A percentile compares a stretch with the other conserved stretches of the same genome.
Evolutionary conservation across 352 stramenopile genomes (phyloP).

Genomic region (Pythium folliculosum): DNA sequence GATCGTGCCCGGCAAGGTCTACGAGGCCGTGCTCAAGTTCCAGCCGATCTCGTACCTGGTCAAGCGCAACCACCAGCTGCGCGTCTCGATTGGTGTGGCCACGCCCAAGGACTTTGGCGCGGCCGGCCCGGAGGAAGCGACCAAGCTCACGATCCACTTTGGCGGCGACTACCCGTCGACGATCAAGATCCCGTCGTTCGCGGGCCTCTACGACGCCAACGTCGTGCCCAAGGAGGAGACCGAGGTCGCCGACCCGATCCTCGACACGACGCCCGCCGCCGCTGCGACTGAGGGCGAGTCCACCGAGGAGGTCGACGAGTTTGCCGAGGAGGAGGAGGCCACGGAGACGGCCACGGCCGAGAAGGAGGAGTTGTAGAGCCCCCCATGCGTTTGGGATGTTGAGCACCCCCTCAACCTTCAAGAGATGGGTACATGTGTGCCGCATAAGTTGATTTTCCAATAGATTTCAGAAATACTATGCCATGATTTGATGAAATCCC

Average conservation of each 20-base stretch:
- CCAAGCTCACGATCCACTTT: slow-evolving; percentile 75
- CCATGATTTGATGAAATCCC: neutral
- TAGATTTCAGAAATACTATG: slow-evolving; percentile 19
- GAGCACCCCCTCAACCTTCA: neutral
- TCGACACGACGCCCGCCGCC: slow-evolving; percentile 26
- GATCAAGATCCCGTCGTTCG: slow-evolving; percentile 64
- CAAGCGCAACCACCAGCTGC: slow-evolving; percentile 76
- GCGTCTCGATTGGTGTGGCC: slow-evolving; percentile 65
- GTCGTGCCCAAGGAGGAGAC: slow-evolving; percentile 45
- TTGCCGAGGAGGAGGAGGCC: slow-evolving; percentile 42
- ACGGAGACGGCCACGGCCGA: slow-evolving; percentile 3
- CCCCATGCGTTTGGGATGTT: neutral
- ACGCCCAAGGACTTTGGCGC: slow-evolving; percentile 59
- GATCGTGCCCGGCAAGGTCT: slow-evolving; percentile 65
- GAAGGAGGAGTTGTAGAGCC: slow-evolving; percentile 33
- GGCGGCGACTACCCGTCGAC: slow-evolving; percentile 68
- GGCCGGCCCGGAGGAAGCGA: slow-evolving; percentile 48
- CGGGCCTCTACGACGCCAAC: slow-evolving; percentile 61
- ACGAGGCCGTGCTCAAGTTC: slow-evolving; percentile 81
- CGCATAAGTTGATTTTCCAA: slow-evolving; percentile 20
- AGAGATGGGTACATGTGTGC: slow-evolving; percentile 14
- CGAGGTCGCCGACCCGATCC: slow-evolving; percentile 29
- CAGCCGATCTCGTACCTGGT: slow-evolving; percentile 76
- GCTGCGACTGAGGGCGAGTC: slow-evolving; percentile 31
- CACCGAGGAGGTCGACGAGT: slow-evolving; percentile 40